Conservation (phyloP, 495 filamentous ascomycete genomes). For the Neurospora cerealis region DNA sequence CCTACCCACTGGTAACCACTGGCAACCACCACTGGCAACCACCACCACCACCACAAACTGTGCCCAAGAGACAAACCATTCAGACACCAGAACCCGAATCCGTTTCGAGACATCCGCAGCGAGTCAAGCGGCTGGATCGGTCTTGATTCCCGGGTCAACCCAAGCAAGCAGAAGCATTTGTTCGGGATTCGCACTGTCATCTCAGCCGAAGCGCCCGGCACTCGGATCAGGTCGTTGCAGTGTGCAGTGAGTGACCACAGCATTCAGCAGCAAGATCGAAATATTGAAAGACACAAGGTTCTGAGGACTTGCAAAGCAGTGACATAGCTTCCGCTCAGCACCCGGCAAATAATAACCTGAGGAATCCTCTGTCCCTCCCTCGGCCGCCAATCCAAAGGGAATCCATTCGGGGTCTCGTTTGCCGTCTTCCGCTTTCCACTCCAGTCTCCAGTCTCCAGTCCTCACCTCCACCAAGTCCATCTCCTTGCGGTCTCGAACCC, state of each 20-base stretch:
- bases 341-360: not conserved
- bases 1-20: not conserved
- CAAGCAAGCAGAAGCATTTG: not conserved
- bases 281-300: not conserved
- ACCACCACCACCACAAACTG: not conserved
- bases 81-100: conserved; percentile 1
- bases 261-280: not conserved
- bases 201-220: conserved; percentile 4
- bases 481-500: not conserved
- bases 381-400: not conserved
- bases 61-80: not conserved
- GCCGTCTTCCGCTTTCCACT: conserved; percentile 2
- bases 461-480: not conserved
- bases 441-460: not conserved
- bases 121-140: not conserved
- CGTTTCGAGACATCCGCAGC: not conserved
- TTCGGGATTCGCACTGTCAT: conserved; percentile 12
- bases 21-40: not conserved
- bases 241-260: not conserved
- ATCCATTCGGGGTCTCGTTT: not conserved
- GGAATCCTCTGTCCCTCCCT: not conserved
- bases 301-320: not conserved
- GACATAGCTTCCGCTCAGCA: not conserved
- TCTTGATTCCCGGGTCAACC: not conserved
- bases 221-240: not conserved